Percentiles rank a stretch among this genome's conserved stretches.
phyloP scores from a whole-genome alignment of 768 basidiomycete species.

The Suillus subalutaceus region DNA sequence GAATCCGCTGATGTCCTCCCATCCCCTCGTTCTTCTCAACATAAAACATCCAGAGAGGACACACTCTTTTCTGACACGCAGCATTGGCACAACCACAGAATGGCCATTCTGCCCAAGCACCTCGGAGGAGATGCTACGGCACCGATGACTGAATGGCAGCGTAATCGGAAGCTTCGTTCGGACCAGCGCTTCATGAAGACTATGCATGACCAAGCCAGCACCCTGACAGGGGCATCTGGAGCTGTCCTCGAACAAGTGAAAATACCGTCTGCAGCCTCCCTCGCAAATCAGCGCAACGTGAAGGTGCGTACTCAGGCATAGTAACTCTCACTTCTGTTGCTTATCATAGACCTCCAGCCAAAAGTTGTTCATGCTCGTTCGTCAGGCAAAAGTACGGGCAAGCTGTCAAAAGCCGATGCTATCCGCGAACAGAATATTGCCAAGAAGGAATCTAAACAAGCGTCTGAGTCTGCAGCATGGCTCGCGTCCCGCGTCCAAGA shows the following conservation, averaged over 20 bases:
- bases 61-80: constrained; percentile 49
- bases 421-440: constrained; percentile 48
- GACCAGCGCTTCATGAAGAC: constrained; percentile 63
- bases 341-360: constrained; percentile 7
- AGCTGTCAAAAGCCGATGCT: constrained; percentile 39
- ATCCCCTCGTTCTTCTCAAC: neutral
- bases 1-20: constrained; percentile 16
- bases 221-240: constrained; percentile 66
- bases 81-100: constrained; percentile 62
- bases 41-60: constrained; percentile 39
- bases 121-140: constrained; percentile 48
- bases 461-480: constrained; percentile 49
- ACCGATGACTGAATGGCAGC: constrained; percentile 37
- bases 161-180: constrained; percentile 38
- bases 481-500: constrained; percentile 51
- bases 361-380: constrained; percentile 21
- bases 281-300: constrained; percentile 8
- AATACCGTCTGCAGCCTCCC: constrained; percentile 47
- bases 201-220: constrained; percentile 61
- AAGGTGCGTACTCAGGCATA: constrained; percentile 17
- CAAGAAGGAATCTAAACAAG: constrained; percentile 45
- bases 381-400: constrained; percentile 31
- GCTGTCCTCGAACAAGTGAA: constrained; percentile 51
- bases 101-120: constrained; percentile 53
- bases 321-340: neutral